phyloP scores from a whole-genome alignment of 1,284 basidiomycete species.

The Anthracocystis panici-leucophaei region DNA sequence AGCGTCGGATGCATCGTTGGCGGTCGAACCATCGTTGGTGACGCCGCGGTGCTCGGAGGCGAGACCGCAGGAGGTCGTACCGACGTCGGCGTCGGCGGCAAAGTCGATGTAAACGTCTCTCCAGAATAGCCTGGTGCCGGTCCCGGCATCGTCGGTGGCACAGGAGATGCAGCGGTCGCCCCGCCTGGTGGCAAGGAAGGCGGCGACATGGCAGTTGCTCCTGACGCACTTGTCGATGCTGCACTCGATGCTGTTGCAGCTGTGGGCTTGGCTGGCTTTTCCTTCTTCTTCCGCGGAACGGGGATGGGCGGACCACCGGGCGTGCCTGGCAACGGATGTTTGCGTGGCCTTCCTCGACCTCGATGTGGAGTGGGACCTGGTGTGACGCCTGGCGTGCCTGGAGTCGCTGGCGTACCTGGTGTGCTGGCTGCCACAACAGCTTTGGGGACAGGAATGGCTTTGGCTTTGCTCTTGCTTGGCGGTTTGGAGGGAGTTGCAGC shows the following conservation, averaged over 20 bases:
- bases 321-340: slow-evolving; percentile 47
- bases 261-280: slow-evolving; percentile 35
- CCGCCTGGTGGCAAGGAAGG: slow-evolving; percentile 10
- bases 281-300: slow-evolving; percentile 43
- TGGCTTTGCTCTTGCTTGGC: slow-evolving; percentile 30
- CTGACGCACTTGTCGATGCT: slow-evolving; percentile 11
- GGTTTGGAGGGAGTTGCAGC: slow-evolving; percentile 29
- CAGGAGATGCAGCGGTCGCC: slow-evolving; percentile 18
- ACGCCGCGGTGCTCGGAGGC: slow-evolving; percentile 14
- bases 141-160: slow-evolving; percentile 37
- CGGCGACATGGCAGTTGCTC: slow-evolving; percentile 17
- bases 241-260: slow-evolving; percentile 13
- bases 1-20: slow-evolving; percentile 50
- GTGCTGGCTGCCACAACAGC: slow-evolving; percentile 11
- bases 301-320: slow-evolving; percentile 39
- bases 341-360: slow-evolving; percentile 49
- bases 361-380: slow-evolving; percentile 41
- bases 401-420: slow-evolving; percentile 18
- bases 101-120: slow-evolving; percentile 34
- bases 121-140: slow-evolving; percentile 41
- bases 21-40: slow-evolving; percentile 17
- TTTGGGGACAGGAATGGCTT: slow-evolving; percentile 8
- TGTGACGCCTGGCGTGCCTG: slow-evolving; percentile 33
- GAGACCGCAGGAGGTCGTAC: slow-evolving; percentile 20
- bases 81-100: slow-evolving; percentile 29